Percentiles rank a stretch among this genome's conserved stretches.
These are phyloP conservation scores for Tetradesmus lagerheimii DNA, from an alignment of 139 green algal genomes.

Conservation along the genomic window DNA sequence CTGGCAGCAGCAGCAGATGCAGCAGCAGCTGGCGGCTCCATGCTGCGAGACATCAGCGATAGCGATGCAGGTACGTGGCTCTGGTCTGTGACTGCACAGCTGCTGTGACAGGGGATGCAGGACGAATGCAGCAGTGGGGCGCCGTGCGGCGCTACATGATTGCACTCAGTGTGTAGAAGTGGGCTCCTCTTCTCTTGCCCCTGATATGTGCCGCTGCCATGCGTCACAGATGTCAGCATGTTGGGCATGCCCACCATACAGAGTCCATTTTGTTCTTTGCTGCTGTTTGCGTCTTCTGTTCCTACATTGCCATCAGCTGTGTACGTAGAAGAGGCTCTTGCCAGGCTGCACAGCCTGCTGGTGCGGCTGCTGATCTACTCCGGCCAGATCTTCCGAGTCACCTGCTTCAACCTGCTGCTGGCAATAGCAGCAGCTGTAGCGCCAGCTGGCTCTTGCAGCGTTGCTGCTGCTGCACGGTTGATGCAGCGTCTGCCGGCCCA, in stretches of 20 bases:
- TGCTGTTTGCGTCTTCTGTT: neutral
- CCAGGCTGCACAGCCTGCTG: constrained; percentile 7
- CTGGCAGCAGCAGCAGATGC: constrained; percentile 37
- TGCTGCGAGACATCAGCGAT: neutral
- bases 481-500: neutral
- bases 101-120: no score
- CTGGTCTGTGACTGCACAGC: no score
- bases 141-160: no score
- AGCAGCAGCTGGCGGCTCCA: neutral
- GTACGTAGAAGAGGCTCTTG: neutral
- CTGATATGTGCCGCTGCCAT: no score
- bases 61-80: neutral
- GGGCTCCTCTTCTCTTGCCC: no score
- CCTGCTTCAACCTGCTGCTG: constrained; percentile 17
- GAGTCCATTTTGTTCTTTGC: neutral
- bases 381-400: constrained; percentile 6
- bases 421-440: constrained; percentile 36
- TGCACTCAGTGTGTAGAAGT: no score
- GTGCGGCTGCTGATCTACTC: constrained; percentile 10
- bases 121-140: no score
- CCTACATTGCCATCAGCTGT: constrained; percentile 2
- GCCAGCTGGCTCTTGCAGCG: neutral
- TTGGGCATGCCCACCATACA: neutral
- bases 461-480: constrained; percentile 1
- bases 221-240: neutral